Evolutionary conservation across 1,284 basidiomycete species (phyloP), one percentile per base, ranked within the genome.

Genomic region (Mycosarcoma mackinlayi): DNA sequence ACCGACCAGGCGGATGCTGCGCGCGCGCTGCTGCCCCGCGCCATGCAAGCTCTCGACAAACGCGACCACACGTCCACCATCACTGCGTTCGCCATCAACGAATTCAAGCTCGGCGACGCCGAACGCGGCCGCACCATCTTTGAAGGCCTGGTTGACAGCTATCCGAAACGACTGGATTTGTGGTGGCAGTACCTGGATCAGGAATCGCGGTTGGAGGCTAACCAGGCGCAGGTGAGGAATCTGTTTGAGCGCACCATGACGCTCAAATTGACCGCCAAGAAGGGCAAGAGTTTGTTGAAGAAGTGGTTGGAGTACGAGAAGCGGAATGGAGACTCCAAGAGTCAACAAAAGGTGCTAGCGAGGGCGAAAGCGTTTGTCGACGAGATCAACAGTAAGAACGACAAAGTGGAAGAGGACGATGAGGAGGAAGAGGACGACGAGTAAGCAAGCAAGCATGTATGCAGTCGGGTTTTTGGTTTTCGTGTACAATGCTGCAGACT

Each of bases 131-230:
- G 92, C 80, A 98, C 95, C 0, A 87, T 99, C 53, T 98, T 97
- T 67, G 96, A 98, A 83, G 96, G 95, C 33, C 91, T 99, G 55
- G 86, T 98, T 27, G 93, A 95, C 81, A 92, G 90, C 14, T 92
- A 97, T 84, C 90, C 94, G 3, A 97, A 94, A 83, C 89, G 93
- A 45, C 90, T 94, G 85, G 95, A 98, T 83, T 85, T 98, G 37
- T 98, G 97, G 94, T 92, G 91, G 57, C 87, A 98, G 55, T 99
- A 98, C 84, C 90, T 98, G 81, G 96, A 98, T 82, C 94, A 97
- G 89, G 92, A 98, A 80, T 89, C 89, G 6, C 46, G 67, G 11
- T n/a, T 62, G 39, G 39, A 52, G 8, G 57, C 46, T 4, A 65
- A 69, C 18, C 50, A 73, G 30, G 24, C 21, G 4, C 55, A 64